Conservation (phyloP, 192 early-diverging fungal genomes). For the Podila clonocystis region DNA sequence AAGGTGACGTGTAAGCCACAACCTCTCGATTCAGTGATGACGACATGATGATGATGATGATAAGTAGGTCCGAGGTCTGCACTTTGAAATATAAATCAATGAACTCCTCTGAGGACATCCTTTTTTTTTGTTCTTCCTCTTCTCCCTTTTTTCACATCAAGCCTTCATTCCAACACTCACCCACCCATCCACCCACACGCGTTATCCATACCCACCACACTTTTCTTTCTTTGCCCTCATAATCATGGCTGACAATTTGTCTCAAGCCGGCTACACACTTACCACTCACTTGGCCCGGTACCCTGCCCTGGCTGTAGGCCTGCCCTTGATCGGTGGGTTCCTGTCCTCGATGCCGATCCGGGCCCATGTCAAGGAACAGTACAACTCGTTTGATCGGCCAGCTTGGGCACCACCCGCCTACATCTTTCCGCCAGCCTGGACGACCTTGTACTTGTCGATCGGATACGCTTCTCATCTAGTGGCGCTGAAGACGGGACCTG, state of each 20-base stretch:
- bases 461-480: conserved; percentile 47
- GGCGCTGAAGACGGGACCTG: conserved; percentile 11
- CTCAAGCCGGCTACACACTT: conserved; percentile 1
- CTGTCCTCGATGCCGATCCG: conserved; percentile 15
- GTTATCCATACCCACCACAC: not conserved
- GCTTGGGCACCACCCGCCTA: conserved; percentile 25
- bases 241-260: not conserved
- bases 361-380: conserved; percentile 11
- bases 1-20: too few relatives aligned
- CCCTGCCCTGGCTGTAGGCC: conserved; percentile 32
- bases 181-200: not conserved
- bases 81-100: too few relatives aligned
- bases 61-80: too few relatives aligned
- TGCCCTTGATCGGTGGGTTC: conserved; percentile 43
- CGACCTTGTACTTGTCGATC: conserved; percentile 22
- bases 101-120: too few relatives aligned
- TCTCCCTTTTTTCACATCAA: too few relatives aligned
- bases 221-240: not conserved
- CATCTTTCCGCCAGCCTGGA: conserved; percentile 31
- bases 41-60: not conserved
- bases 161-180: too few relatives aligned
- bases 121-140: too few relatives aligned
- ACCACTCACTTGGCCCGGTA: conserved; percentile 45
- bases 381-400: conserved; percentile 14
- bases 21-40: not conserved